phyloP scores from a whole-genome alignment of 2,329 filamentous ascomycete species.

The Epichloe coenophiala region DNA sequence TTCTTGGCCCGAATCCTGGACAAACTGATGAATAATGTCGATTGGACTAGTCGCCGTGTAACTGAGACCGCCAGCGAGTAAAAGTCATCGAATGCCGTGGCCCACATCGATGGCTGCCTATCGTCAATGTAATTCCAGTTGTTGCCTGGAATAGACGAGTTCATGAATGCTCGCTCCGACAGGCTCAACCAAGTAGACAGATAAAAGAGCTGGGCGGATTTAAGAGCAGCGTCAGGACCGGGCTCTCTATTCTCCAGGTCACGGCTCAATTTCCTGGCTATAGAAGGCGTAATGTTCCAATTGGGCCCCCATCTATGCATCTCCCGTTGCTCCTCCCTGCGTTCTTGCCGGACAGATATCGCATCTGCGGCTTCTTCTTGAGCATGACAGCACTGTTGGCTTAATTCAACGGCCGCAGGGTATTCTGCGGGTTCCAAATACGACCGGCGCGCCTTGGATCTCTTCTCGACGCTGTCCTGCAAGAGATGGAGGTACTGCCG shows the following conservation, averaged over 20 bases:
- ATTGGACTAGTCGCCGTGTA: constrained; percentile 57
- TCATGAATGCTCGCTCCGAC: constrained; percentile 63
- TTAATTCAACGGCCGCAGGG: constrained; percentile 61
- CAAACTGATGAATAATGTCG: constrained; percentile 55
- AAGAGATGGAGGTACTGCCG: constrained; percentile 55
- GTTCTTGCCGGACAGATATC: constrained; percentile 50
- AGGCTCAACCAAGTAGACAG: constrained; percentile 48
- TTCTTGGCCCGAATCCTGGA: constrained; percentile 48
- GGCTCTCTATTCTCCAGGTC: constrained; percentile 2
- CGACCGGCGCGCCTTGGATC: constrained; percentile 19
- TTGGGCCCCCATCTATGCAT: constrained; percentile 43
- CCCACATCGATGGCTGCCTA: constrained; percentile 56
- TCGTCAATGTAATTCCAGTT: constrained; percentile 54
- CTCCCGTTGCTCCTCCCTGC: constrained; percentile 47
- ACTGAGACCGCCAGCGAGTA: constrained; percentile 53
- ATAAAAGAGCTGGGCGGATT: constrained; percentile 44
- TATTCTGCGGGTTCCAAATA: constrained; percentile 39
- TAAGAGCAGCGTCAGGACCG: constrained; percentile 15
- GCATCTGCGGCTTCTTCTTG: constrained; percentile 58
- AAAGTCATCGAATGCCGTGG: constrained; percentile 66
- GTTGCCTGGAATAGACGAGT: constrained; percentile 41
- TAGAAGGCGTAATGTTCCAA: constrained; percentile 48
- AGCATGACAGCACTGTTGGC: constrained; percentile 46
- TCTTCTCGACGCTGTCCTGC: constrained; percentile 30
- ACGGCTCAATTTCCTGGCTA: constrained; percentile 19